phyloP scores from a whole-genome alignment of 805 yeast genomes.

The Lachancea meyersii region DNA sequence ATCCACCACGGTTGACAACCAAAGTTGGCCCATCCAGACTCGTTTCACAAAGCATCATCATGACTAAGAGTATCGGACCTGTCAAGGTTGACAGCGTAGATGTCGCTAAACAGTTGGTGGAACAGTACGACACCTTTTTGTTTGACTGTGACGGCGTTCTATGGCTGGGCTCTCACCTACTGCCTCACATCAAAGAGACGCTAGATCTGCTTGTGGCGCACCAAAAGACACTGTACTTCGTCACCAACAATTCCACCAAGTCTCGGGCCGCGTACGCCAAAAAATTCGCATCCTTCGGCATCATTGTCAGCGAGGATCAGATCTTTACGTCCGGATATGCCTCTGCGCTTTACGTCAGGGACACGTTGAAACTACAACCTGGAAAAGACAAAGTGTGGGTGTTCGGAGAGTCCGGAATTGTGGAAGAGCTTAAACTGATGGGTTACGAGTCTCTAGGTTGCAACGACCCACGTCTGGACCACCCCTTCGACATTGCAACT shows the following conservation, averaged over 20 bases:
- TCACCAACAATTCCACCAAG: constrained; percentile 93
- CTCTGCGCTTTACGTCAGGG: constrained; percentile 75
- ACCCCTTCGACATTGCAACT: constrained; percentile 50
- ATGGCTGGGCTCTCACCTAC: constrained; percentile 80
- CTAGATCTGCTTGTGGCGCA: constrained; percentile 46
- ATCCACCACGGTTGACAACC: too few species aligned
- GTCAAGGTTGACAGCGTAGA: constrained; percentile 42
- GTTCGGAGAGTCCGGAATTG: constrained; percentile 82
- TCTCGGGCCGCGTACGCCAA: constrained; percentile 69
- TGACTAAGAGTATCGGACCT: constrained; percentile 29
- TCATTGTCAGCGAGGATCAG: constrained; percentile 47
- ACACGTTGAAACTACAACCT: constrained; percentile 67
- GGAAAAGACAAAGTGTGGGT: constrained; percentile 76
- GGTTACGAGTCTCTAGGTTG: constrained; percentile 85
- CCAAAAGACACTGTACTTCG: constrained; percentile 74
- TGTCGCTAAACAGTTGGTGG: constrained; percentile 50
- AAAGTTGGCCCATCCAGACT: not conserved
- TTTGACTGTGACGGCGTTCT: constrained; percentile 98
- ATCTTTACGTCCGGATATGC: constrained; percentile 92
- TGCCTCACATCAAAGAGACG: constrained; percentile 77
- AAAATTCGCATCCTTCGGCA: constrained; percentile 61
- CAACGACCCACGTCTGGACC: constrained; percentile 54
- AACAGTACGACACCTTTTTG: constrained; percentile 72
- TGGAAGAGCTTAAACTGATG: constrained; percentile 63
- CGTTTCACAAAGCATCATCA: not conserved